Evolutionary conservation across 2,329 filamentous ascomycete species (phyloP), one percentile per base, ranked within the genome.

Genomic region (Pseudogymnoascus sp.): DNA sequence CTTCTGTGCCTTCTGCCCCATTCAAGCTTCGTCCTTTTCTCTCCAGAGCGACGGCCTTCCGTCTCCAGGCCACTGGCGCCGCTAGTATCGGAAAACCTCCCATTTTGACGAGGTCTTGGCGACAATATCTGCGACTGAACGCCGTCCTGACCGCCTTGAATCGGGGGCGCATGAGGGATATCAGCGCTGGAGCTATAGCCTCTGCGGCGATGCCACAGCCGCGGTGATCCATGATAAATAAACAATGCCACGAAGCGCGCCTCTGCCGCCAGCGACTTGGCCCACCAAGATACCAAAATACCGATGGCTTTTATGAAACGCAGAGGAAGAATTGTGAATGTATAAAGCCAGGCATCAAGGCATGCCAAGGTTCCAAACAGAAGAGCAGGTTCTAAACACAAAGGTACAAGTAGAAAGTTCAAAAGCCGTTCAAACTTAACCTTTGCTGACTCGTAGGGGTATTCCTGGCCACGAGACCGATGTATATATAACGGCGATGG

Each of bases 311-410:
- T 89, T 62, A 89, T 75, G 69, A 99, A 97, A 2, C 95, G 85
- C 64, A 99, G 82, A 0, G 95, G 95, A 0, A 99, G 79, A 49
- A 99, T 96, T 0, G 95, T 99, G 70, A 99, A 96, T 0, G 91
- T 96, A 76, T 97, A 95, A 1, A 99, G 83, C 92, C 93, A 99
- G 1, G 93, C 90, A 74, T 99, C 95, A 5, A 99, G 80, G 75
- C 95, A 99, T 5, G 93, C 93, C 36, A 97, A 77, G 0, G 90
- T 88, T 5, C 95, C 95, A 76, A 99, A 97, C 65, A 87, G 86
- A 5, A 99, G 82, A 0, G 93, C 88, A 53, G 88, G 84, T 76
- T 99, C 95, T 4, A 99, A 81, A 65, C 89, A 90, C 0, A 86
- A 83, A 0, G 93, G 92, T 3, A 99, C 78, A 25, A 92, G 79